phyloP scores from a whole-genome alignment of 192 early-diverging fungal species.

The Backusella mclennaniae region DNA sequence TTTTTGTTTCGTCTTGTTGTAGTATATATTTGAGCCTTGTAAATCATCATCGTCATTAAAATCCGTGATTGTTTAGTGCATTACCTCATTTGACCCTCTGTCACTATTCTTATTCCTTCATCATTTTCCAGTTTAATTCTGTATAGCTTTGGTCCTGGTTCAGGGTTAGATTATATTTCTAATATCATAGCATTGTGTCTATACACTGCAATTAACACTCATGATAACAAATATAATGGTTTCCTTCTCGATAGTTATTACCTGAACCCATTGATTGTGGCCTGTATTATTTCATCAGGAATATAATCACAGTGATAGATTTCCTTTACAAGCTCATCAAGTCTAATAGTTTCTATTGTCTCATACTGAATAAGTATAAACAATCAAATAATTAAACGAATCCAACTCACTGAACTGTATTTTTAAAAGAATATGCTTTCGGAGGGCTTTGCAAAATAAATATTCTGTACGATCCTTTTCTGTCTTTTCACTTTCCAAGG shows the following conservation, averaged over 20 bases:
- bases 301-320: constrained; percentile 51
- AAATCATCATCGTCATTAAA: neutral
- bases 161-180: constrained; percentile 14
- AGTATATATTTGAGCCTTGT: neutral
- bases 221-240: neutral
- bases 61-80: neutral
- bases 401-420: constrained; percentile 72
- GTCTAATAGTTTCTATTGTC: constrained; percentile 49
- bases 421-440: constrained; percentile 54
- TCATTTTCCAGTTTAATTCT: constrained; percentile 4
- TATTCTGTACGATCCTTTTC: constrained; percentile 60
- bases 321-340: constrained; percentile 59
- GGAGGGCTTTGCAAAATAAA: constrained; percentile 62
- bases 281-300: constrained; percentile 53
- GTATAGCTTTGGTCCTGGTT: constrained; percentile 7
- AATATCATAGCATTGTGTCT: constrained; percentile 32
- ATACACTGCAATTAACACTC: neutral
- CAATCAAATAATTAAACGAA: no score
- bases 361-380: neutral
- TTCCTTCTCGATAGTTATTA: neutral
- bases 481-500: constrained; percentile 70
- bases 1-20: constrained; percentile 50
- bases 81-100: neutral
- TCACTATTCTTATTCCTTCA: neutral
- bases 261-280: constrained; percentile 32